Evolutionary conservation across 305 asterid genomes (phyloP).

Genomic region (Withania somnifera): DNA sequence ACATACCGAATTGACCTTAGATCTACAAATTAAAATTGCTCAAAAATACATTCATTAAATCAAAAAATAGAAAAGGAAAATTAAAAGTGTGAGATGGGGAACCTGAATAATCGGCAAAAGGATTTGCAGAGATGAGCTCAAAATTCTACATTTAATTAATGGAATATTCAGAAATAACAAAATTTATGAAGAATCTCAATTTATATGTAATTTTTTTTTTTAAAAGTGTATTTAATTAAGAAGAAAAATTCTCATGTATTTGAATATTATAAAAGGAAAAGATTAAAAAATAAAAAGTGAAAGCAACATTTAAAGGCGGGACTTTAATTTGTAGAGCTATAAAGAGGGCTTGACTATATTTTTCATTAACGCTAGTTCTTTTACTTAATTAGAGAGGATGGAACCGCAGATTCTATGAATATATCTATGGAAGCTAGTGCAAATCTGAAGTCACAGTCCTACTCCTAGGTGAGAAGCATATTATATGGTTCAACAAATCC

Average conservation of each 20-base stretch:
- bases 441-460: too few relatives aligned
- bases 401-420: too few relatives aligned
- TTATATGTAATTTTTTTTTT: too few relatives aligned
- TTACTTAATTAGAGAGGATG: too few relatives aligned
- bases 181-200: not conserved
- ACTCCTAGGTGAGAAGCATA: too few relatives aligned
- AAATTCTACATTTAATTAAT: not conserved
- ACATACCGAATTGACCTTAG: not conserved
- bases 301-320: conserved; percentile 1
- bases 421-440: too few relatives aligned
- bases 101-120: not conserved
- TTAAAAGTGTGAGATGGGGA: not conserved
- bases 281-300: not conserved
- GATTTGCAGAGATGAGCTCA: not conserved
- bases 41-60: not conserved
- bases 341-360: not conserved
- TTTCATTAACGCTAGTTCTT: not conserved
- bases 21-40: not conserved
- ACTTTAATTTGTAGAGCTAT: not conserved
- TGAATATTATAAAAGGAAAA: not conserved
- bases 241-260: too few relatives aligned
- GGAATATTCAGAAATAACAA: not conserved
- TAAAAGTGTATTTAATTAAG: too few relatives aligned
- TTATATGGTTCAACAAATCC: too few relatives aligned
- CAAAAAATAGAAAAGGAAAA: not conserved